Base-by-base conservation (phyloP, 2,329 filamentous ascomycete species). In the Arthrinium phaeospermum region DNA sequence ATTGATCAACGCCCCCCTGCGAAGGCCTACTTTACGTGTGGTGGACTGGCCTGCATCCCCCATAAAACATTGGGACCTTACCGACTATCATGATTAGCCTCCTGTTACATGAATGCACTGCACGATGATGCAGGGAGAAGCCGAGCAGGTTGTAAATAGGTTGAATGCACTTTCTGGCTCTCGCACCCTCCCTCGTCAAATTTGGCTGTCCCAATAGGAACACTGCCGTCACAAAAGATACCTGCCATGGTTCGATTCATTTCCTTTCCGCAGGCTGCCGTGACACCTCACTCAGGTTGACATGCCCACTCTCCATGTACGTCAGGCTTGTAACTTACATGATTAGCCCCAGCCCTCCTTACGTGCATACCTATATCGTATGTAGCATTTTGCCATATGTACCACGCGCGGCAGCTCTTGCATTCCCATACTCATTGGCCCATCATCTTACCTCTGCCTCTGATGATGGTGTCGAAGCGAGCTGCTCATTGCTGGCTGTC, bases 121-220 rank as follows among this genome's bases (percentile, higher is more conserved):
- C 57, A 41, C 30, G 57, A 64, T n/a, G 22, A 64, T 64, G 57
- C 57, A 64, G 57, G 22, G 19, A 41, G 57, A 41, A n/a, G 34
- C 27, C 27, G 27, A 34, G 53, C 53, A 8, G 41, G 27, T 30
- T 30, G 27, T 30, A n/a, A n/a, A n/a, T n/a, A 57, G 30, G 24
- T 57, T 4, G 5, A 12, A 14, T 57, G 49, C 49, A 27, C n/a
- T 24, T 13, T 53, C 10, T 41, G 37, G 37, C 37, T 41, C 37
- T 41, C 5, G 37, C 37, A 5, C 14, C 4, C 24, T 14, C 51
- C 27, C 27, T 57, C 51, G 51, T 27, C 51, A 57, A 13, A 24
- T 16, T 34, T 16, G 24, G 24, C 2, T 57, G 10, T 41, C 57
- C 57, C 57, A 64, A 64, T 41, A 64, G 57, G 57, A 41, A n/a